phyloP scores from a whole-genome alignment of 1,139 yeast species.

The Suhomyces taliae region DNA sequence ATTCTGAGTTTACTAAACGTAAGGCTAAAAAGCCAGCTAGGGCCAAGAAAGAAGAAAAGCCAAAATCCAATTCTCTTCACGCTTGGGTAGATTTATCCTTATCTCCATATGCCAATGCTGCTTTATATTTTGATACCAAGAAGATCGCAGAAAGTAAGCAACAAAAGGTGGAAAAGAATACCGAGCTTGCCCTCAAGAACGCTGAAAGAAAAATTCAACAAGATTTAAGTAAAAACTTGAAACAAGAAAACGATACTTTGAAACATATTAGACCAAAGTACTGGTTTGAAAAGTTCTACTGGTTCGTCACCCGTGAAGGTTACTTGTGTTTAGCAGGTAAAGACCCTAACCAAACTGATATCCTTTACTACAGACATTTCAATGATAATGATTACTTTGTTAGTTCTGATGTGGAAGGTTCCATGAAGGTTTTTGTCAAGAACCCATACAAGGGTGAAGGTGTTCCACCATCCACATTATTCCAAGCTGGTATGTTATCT shows the following conservation, averaged over 20 bases:
- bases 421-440: conserved; percentile 75
- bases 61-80: conserved; percentile 30
- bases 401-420: conserved; percentile 71
- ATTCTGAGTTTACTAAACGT: conserved; percentile 20
- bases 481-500: conserved; percentile 87
- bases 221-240: conserved; percentile 68
- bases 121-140: conserved; percentile 78
- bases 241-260: conserved; percentile 62
- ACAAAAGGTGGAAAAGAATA: conserved; percentile 75
- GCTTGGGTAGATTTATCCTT: conserved; percentile 68
- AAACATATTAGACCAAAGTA: conserved; percentile 68
- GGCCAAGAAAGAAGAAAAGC: conserved; percentile 14
- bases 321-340: conserved; percentile 85
- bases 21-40: conserved; percentile 13
- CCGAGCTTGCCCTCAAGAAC: conserved; percentile 76
- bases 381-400: conserved; percentile 72
- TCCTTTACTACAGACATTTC: conserved; percentile 77
- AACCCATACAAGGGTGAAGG: conserved; percentile 64
- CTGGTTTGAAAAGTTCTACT: conserved; percentile 92
- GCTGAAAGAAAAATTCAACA: conserved; percentile 78
- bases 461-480: conserved; percentile 79
- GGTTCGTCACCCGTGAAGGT: conserved; percentile 92
- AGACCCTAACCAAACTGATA: conserved; percentile 80
- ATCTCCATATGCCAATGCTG: conserved; percentile 89
- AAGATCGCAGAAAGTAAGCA: conserved; percentile 78